Base-by-base conservation (phyloP, 1,284 basidiomycete species). In the Cryptococcus amylolentus region DNA sequence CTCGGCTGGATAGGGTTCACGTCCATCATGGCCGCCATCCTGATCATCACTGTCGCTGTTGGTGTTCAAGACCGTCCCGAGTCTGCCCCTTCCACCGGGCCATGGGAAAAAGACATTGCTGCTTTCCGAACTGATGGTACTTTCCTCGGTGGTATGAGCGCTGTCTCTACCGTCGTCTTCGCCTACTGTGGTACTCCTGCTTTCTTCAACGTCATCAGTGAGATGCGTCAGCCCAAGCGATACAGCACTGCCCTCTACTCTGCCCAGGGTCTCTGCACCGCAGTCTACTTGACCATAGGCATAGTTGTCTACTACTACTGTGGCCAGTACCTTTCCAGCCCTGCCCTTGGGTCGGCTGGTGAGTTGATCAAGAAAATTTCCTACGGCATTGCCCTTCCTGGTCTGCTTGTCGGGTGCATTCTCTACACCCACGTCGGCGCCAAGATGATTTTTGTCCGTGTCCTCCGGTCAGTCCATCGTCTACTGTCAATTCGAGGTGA, bases 301-400 rank as follows among this genome's bases (percentile, higher is more conserved):
- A 59, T 70, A 28, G 60, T 69, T 49, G 67, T 71, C 49, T 68
- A 69, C 64, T 61, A 58, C 58, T 74, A 63, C 65, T 71, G 69
- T 49, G 76, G 77, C 7, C 67, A 73, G 56, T 61, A 60, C 50
- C 44, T 63, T 20, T 54, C 57, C 35, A 56, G 54, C 8, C 76
- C 75, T 7, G 73, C 76, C 1, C 69, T 77, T 23, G 75, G 75
- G 1, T 69, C 70, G 3, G 74, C 76, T 23, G 77, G 78, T 44
- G 45, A 52, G 1, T 54, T 70, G 23, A 63, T 79, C 54, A 75
- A 78, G 66, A 71, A 69, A 40, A 59, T 78, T 49, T 61, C 64
- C 7, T 78, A 77, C 58, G 75, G 69, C 7, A 58, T 78, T 26
- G 75, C 73, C 3, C 50, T 77, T 10, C 70, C 70, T 14, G 75